phyloP scores from a whole-genome alignment of 169 alveolate genomes.

The Neospora caninum region DNA sequence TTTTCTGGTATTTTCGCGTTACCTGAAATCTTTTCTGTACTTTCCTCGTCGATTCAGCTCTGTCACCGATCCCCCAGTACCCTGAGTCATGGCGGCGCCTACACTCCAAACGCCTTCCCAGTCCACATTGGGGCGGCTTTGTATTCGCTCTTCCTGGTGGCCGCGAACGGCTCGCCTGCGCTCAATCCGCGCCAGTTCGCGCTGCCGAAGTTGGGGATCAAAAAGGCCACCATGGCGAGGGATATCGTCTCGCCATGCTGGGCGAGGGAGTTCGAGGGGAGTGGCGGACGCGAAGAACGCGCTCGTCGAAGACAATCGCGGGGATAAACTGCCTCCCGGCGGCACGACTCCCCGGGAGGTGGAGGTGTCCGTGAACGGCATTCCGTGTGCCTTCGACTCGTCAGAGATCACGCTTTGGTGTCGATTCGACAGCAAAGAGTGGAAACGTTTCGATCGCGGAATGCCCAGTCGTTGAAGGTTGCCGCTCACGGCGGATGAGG shows the following conservation, averaged over 20 bases:
- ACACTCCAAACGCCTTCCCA: background rate
- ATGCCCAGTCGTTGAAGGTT: too few species aligned
- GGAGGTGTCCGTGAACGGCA: too few species aligned
- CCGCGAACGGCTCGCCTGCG: background rate
- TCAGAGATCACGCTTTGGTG: too few species aligned
- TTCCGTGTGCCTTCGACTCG: too few species aligned
- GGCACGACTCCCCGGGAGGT: too few species aligned
- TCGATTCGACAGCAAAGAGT: too few species aligned
- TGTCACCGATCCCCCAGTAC: background rate
- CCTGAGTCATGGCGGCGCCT: background rate
- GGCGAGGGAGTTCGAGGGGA: background rate
- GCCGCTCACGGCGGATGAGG: too few species aligned
- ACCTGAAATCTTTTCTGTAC: constrained; percentile 19
- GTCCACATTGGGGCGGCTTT: background rate
- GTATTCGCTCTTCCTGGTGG: background rate
- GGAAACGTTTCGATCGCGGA: too few species aligned
- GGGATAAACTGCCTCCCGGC: background rate
- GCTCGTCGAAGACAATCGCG: background rate
- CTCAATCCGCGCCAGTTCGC: background rate
- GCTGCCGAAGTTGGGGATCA: constrained; percentile 20
- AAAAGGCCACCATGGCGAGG: background rate
- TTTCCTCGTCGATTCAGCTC: background rate
- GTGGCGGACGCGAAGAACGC: background rate
- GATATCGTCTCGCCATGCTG: background rate
- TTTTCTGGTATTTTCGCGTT: background rate